Conservation (phyloP, 768 basidiomycete genomes). For the Mycena indigotica region DNA sequence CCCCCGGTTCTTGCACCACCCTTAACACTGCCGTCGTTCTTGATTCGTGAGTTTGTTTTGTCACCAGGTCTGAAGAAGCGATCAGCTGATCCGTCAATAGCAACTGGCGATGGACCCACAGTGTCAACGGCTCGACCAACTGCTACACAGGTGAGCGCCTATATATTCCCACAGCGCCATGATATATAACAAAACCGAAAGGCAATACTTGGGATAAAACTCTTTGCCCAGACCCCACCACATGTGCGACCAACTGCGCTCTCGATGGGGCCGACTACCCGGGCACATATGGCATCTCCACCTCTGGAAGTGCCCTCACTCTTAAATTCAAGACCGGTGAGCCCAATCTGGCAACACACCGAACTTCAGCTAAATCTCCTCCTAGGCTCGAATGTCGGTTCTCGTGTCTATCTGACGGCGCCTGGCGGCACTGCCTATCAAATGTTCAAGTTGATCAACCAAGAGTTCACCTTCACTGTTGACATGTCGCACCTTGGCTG, state of each 20-base stretch:
- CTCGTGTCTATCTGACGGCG: slow-evolving; percentile 53
- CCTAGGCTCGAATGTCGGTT: slow-evolving; percentile 43
- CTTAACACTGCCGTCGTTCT: slow-evolving; percentile 44
- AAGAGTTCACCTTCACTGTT: slow-evolving; percentile 65
- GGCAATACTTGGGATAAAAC: slow-evolving; percentile 57
- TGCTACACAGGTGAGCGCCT: slow-evolving; percentile 55
- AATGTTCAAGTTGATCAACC: slow-evolving; percentile 49
- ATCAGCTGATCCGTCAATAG: background rate
- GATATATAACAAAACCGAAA: too few relatives aligned
- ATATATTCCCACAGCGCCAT: slow-evolving; percentile 49
- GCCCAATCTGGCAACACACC: too few relatives aligned
- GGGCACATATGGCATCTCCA: slow-evolving; percentile 56
- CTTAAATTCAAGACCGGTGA: slow-evolving; percentile 53
- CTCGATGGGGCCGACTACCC: slow-evolving; percentile 51
- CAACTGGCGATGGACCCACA: slow-evolving; percentile 58
- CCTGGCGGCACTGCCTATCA: slow-evolving; percentile 41
- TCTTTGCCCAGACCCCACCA: slow-evolving; percentile 48
- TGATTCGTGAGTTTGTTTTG: slow-evolving; percentile 34
- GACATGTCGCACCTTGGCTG: slow-evolving; percentile 59
- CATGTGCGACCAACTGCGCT: slow-evolving; percentile 28
- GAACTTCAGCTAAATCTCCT: slow-evolving; percentile 49
- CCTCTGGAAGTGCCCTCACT: slow-evolving; percentile 46
- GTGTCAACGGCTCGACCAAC: slow-evolving; percentile 35
- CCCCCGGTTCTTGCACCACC: slow-evolving; percentile 38
- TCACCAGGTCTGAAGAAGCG: background rate